Evolutionary conservation across 163 green algal species (phyloP).

Genomic region (Scenedesmus sp.): DNA sequence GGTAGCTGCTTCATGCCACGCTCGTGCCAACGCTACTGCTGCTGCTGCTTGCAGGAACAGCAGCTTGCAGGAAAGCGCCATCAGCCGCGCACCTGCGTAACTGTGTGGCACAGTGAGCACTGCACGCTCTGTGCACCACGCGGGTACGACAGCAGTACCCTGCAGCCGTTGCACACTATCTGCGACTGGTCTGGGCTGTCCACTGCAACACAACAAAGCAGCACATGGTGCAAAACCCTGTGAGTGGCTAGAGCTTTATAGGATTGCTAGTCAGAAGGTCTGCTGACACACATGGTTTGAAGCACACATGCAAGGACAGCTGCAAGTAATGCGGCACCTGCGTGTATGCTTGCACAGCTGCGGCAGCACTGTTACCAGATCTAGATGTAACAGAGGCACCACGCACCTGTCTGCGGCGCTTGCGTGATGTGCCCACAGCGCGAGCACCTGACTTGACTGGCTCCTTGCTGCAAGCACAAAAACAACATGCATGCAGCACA

Average conservation of each 20-base stretch:
- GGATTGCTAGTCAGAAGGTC: too few species aligned
- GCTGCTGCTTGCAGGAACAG: neutral
- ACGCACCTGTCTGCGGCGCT: conserved; percentile 59
- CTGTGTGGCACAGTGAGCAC: conserved; percentile 89
- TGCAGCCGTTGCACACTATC: conserved; percentile 90
- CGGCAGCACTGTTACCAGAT: neutral
- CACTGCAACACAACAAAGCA: conserved; percentile 10
- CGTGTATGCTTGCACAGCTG: neutral
- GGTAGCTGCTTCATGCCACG: neutral
- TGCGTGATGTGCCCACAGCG: conserved; percentile 86
- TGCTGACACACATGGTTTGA: neutral
- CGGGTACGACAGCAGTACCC: conserved; percentile 90
- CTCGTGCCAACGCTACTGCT: neutral
- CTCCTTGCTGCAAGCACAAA: conserved; percentile 75
- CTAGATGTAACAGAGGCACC: neutral
- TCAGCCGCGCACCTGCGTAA: conserved; percentile 75
- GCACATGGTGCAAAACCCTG: neutral
- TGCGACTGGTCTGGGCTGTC: conserved; percentile 83
- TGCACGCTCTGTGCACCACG: conserved; percentile 91
- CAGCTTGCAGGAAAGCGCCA: too few species aligned
- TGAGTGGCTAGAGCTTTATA: neutral
- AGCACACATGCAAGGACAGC: neutral
- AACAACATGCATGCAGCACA: neutral
- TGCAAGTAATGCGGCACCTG: neutral
- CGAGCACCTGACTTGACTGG: conserved; percentile 89